These are phyloP conservation scores for Urochloa ruziziensis DNA, from an alignment of 176 grass and related monocot species.

Conservation along the genomic window DNA sequence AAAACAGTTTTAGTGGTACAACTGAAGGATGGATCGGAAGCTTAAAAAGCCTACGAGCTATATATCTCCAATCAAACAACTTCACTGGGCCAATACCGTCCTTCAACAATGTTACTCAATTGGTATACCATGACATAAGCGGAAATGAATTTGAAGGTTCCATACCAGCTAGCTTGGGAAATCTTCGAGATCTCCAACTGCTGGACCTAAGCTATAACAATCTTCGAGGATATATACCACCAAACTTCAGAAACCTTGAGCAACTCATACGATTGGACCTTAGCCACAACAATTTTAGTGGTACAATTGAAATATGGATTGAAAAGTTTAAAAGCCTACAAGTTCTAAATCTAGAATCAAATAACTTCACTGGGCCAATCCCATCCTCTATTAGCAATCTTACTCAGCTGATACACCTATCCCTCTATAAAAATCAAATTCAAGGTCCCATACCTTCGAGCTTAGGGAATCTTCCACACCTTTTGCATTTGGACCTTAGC, in stretches of 20 bases:
- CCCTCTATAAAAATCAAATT: slow-evolving; percentile 8
- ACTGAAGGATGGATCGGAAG: slow-evolving; percentile 30
- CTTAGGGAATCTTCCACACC: neutral
- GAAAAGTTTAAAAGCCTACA: slow-evolving; percentile 1
- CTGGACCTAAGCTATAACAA: slow-evolving; percentile 42
- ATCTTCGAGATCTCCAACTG: neutral
- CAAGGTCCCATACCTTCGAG: slow-evolving; percentile 8
- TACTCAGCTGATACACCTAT: slow-evolving; percentile 7
- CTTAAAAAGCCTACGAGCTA: neutral
- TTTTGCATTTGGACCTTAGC: neutral
- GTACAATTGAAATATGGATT: slow-evolving; percentile 22
- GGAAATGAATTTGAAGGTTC: neutral
- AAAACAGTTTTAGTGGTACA: slow-evolving; percentile 34
- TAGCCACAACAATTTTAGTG: slow-evolving; percentile 32
- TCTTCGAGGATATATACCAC: neutral
- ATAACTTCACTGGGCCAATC: slow-evolving; percentile 28
- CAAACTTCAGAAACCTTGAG: too few species aligned
- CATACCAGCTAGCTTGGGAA: slow-evolving; percentile 17
- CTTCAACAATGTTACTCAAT: slow-evolving; percentile 23
- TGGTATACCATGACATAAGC: slow-evolving; percentile 6
- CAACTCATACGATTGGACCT: too few species aligned
- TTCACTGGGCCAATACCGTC: slow-evolving; percentile 25
- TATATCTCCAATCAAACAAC: slow-evolving; percentile 25
- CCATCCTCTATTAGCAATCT: slow-evolving; percentile 34
- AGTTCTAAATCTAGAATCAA: neutral